phyloP scores from a whole-genome alignment of 148 eudicot genomes.

The Rhododendron ovatum region DNA sequence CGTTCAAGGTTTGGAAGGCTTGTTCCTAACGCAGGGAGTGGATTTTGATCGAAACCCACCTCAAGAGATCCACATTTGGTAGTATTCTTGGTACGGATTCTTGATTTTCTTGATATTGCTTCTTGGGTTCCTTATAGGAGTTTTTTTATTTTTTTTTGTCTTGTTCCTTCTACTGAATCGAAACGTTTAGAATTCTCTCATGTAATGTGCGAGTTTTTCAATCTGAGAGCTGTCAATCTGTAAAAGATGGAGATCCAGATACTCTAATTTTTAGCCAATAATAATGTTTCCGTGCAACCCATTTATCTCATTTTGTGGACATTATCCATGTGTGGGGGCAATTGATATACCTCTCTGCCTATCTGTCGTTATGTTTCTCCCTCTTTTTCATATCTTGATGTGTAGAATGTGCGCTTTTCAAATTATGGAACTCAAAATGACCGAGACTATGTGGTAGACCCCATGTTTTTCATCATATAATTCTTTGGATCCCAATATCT shows the following conservation, averaged over 20 bases:
- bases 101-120: neutral
- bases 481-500: constrained; percentile 39
- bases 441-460: constrained; percentile 28
- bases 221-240: neutral
- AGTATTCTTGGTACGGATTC: constrained; percentile 1
- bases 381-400: neutral
- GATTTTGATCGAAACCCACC: neutral
- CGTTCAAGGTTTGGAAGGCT: neutral
- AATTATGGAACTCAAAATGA: constrained; percentile 5
- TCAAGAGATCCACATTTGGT: constrained; percentile 11
- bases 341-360: constrained; percentile 5
- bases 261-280: neutral
- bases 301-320: neutral
- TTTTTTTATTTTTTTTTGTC: neutral
- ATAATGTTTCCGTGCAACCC: neutral
- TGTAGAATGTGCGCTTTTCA: constrained; percentile 8
- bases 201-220: neutral
- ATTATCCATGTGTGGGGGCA: neutral
- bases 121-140: neutral
- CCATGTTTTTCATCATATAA: constrained; percentile 13
- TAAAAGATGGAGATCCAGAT: constrained; percentile 6
- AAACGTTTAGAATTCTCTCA: neutral
- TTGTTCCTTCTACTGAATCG: neutral
- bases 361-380: constrained; percentile 4
- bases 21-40: neutral